Evolutionary conservation across 208 protist species (phyloP).

Genomic region (Crithidia acanthocephali): DNA sequence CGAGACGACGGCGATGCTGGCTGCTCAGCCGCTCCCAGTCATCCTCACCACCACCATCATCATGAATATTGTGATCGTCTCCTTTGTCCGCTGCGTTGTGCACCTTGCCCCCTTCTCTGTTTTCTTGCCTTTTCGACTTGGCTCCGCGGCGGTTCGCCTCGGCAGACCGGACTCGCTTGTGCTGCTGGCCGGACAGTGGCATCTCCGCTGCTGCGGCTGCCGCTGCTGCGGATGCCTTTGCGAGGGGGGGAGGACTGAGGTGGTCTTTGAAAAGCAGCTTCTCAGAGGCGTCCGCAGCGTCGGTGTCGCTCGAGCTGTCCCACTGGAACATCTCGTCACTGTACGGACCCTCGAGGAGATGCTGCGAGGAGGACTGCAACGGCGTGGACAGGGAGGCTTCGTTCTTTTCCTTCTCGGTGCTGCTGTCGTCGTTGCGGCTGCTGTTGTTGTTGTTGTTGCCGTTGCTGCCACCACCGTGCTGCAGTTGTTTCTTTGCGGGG

Average conservation of each 20-base stretch:
- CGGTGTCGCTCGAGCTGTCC: conserved; percentile 1
- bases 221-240: neutral
- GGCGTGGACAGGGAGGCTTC: neutral
- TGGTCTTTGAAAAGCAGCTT: neutral
- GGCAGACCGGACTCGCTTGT: neutral
- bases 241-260: neutral
- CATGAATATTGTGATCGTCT: too few species aligned
- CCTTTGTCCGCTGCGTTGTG: neutral
- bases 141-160: neutral
- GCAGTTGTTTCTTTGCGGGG: neutral
- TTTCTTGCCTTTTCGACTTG: neutral
- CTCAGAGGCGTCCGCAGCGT: neutral
- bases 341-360: neutral
- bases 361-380: neutral
- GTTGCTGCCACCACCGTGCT: too few species aligned
- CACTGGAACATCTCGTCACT: conserved; percentile 10
- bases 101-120: neutral
- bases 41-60: neutral
- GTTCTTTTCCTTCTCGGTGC: neutral
- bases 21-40: conserved; percentile 24
- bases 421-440: neutral
- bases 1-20: conserved; percentile 11
- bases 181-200: neutral
- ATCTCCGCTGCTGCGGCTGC: neutral
- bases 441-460: too few species aligned